phyloP scores from a whole-genome alignment of 2,329 filamentous ascomycete species.

The Leptoxyphium fumago region DNA sequence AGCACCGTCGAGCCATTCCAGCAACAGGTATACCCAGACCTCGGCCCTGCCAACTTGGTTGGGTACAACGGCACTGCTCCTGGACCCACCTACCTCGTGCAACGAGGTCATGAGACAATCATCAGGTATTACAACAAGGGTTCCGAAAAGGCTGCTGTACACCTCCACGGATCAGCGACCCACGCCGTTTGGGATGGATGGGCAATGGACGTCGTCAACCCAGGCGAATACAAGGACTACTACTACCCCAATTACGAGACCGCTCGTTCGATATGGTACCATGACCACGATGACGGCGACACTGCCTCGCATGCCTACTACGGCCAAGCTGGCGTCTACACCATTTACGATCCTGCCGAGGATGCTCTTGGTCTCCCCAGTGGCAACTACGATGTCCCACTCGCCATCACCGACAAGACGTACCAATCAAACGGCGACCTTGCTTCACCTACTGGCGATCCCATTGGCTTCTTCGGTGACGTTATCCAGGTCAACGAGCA shows the following conservation, averaged over 20 bases:
- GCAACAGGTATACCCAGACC: constrained; percentile 29
- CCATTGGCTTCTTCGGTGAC: constrained; percentile 39
- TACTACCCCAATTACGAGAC: constrained; percentile 45
- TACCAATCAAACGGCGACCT: constrained; percentile 39
- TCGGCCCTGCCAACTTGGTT: constrained; percentile 24
- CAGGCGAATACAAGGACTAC: constrained; percentile 45
- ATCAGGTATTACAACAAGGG: constrained; percentile 40
- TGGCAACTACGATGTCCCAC: constrained; percentile 39
- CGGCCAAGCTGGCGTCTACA: constrained; percentile 43
- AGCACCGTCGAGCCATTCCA: constrained; percentile 27
- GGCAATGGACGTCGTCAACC: constrained; percentile 37
- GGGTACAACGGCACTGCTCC: constrained; percentile 42
- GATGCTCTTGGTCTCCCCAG: constrained; percentile 34
- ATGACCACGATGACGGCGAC: constrained; percentile 28
- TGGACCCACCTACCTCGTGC: constrained; percentile 38
- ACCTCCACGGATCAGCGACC: constrained; percentile 40
- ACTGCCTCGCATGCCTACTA: constrained; percentile 42
- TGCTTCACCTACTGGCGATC: constrained; percentile 30
- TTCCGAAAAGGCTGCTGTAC: constrained; percentile 30
- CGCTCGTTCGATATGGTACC: constrained; percentile 43
- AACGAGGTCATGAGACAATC: constrained; percentile 36
- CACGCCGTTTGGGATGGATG: constrained; percentile 33
- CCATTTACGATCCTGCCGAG: constrained; percentile 37
- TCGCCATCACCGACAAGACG: constrained; percentile 36
- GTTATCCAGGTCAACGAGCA: constrained; percentile 44